A percentile compares a stretch with the other conserved stretches of the same genome.
Evolutionary conservation across 495 filamentous ascomycete species (phyloP).

Genomic region (Ascodesmis nigricans): DNA sequence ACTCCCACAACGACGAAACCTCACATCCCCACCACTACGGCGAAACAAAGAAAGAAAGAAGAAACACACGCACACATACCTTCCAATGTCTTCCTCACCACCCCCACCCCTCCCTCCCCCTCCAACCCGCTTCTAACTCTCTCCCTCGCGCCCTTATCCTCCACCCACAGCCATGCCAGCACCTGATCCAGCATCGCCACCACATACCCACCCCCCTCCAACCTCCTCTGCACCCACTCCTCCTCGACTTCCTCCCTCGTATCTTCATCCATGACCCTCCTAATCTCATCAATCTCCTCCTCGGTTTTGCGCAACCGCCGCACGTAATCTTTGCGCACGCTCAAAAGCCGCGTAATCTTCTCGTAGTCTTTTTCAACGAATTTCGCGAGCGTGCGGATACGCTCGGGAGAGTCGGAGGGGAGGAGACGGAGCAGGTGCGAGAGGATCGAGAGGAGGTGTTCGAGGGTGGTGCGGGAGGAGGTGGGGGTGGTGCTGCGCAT

Average conservation of each 20-base stretch:
- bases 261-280: constrained; percentile 8
- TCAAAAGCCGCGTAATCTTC: constrained; percentile 48
- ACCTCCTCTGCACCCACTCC: constrained; percentile 61
- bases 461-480: no score
- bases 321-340: constrained; percentile 49
- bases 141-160: constrained; percentile 57
- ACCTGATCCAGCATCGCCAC: constrained; percentile 75
- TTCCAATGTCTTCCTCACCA: constrained; percentile 45
- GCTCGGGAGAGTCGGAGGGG: constrained; percentile 51
- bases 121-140: constrained; percentile 42
- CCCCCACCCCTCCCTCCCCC: constrained; percentile 41
- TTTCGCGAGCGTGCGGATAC: constrained; percentile 74
- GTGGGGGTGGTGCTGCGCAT: no score
- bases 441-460: constrained; percentile 80
- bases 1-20: background rate
- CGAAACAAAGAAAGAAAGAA: background rate
- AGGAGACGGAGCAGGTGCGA: constrained; percentile 60
- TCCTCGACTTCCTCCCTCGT: constrained; percentile 37
- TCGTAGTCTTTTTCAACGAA: constrained; percentile 91
- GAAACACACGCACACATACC: constrained; percentile 25
- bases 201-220: constrained; percentile 72
- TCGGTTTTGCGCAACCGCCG: constrained; percentile 43
- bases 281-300: constrained; percentile 38
- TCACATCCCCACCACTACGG: background rate
- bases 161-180: constrained; percentile 77